Evolutionary conservation across 2,329 filamentous ascomycete genomes (phyloP).

Genomic region (Dryadomyces quercivorus): DNA sequence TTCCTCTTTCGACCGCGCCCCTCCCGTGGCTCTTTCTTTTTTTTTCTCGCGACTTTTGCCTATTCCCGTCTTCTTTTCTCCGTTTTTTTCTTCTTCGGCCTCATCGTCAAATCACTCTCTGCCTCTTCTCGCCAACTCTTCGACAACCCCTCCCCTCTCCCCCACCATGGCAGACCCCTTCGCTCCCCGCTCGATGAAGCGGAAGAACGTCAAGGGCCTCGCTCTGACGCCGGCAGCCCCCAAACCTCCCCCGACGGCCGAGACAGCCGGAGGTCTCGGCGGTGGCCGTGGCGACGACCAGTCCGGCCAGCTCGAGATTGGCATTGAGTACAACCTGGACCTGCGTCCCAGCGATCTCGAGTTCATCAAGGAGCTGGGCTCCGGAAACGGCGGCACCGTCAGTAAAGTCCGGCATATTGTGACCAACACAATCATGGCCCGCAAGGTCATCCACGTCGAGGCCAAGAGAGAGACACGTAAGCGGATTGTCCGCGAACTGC

Average conservation of each 20-base stretch:
- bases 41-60: not conserved
- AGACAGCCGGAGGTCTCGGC: constrained; percentile 48
- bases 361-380: constrained; percentile 85
- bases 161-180: constrained; percentile 47
- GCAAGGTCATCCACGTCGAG: constrained; percentile 98
- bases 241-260: constrained; percentile 58
- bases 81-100: not conserved
- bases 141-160: not conserved
- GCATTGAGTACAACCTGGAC: constrained; percentile 92
- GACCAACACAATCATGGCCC: constrained; percentile 92
- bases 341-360: constrained; percentile 84
- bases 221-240: constrained; percentile 71
- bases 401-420: constrained; percentile 95
- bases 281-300: constrained; percentile 35
- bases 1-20: not conserved
- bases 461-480: constrained; percentile 95
- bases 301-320: constrained; percentile 74
- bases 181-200: constrained; percentile 77
- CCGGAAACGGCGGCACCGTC: constrained; percentile 93
- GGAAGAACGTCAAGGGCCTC: constrained; percentile 94
- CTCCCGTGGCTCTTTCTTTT: not conserved
- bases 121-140: not conserved
- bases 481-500: constrained; percentile 90
- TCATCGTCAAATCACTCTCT: not conserved
- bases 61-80: not conserved